phyloP scores from a whole-genome alignment of 2,329 filamentous ascomycete species.

The Microthyrium microscopicum region DNA sequence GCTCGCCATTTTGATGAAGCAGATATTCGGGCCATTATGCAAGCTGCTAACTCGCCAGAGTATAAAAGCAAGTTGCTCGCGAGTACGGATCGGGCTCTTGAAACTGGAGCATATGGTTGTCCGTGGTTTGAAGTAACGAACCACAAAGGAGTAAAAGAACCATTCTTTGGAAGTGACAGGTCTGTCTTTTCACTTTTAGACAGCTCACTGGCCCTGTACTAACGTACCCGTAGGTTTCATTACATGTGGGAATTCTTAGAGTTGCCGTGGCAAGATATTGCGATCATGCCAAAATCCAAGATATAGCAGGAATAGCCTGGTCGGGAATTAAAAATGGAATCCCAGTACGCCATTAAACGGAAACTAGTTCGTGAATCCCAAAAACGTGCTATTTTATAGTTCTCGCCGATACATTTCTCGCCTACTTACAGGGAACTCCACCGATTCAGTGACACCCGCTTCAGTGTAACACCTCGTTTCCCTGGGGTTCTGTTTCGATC shows the following conservation, averaged over 20 bases:
- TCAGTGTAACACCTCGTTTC: too few species aligned
- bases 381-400: too few species aligned
- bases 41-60: conserved; percentile 31
- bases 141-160: conserved; percentile 39
- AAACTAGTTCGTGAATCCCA: too few species aligned
- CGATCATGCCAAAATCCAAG: conserved; percentile 18
- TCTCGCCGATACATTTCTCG: too few species aligned
- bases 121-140: conserved; percentile 60
- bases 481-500: too few species aligned
- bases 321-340: too few species aligned
- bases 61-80: conserved; percentile 37
- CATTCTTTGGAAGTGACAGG: conserved; percentile 66
- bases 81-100: conserved; percentile 44
- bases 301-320: too few species aligned
- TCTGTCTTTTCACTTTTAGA: conserved; percentile 15
- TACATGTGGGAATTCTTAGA: conserved; percentile 52
- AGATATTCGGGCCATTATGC: conserved; percentile 40
- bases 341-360: too few species aligned
- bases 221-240: conserved; percentile 34
- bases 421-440: too few species aligned
- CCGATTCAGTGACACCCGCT: too few species aligned
- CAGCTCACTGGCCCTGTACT: neutral
- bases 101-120: conserved; percentile 55
- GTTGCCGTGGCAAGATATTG: conserved; percentile 40
- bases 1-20: conserved; percentile 30